Conservation (phyloP, 306 rosid species). For the Sechiopsis laciniata region DNA sequence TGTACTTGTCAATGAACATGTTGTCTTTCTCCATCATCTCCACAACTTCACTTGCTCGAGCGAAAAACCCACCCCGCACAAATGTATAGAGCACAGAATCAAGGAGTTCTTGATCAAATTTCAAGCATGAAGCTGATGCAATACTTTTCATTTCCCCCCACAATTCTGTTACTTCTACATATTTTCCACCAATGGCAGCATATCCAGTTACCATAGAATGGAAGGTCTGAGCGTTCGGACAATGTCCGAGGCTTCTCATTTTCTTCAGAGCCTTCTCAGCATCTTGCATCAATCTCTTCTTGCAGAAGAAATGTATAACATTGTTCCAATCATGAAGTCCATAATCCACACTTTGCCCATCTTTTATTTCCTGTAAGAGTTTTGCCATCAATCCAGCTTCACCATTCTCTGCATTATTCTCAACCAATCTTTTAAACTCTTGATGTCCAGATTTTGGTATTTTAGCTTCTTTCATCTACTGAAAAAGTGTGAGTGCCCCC, state of each 20-base stretch:
- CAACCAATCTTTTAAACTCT: slow-evolving; percentile 38
- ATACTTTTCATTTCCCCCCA: slow-evolving; percentile 88
- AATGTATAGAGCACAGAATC: slow-evolving; percentile 83
- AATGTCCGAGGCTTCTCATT: slow-evolving; percentile 77
- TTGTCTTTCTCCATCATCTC: slow-evolving; percentile 70
- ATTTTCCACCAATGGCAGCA: slow-evolving; percentile 82
- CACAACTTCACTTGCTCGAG: slow-evolving; percentile 78
- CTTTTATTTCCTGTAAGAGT: slow-evolving; percentile 73
- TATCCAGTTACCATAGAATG: slow-evolving; percentile 87
- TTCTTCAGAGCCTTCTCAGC: slow-evolving; percentile 73
- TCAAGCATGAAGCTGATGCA: slow-evolving; percentile 62
- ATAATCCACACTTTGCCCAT: slow-evolving; percentile 56
- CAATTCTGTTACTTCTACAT: slow-evolving; percentile 69
- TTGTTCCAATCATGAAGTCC: slow-evolving; percentile 93
- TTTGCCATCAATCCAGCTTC: slow-evolving; percentile 54
- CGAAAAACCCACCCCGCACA: slow-evolving; percentile 77
- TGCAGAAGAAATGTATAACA: slow-evolving; percentile 69
- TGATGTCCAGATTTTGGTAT: slow-evolving; percentile 50
- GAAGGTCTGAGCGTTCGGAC: slow-evolving; percentile 75
- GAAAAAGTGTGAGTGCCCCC: slow-evolving; percentile 66
- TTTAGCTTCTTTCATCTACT: slow-evolving; percentile 72
- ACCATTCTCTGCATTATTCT: slow-evolving; percentile 34
- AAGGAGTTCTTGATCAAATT: slow-evolving; percentile 86
- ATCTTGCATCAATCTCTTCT: slow-evolving; percentile 78
- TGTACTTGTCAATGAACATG: slow-evolving; percentile 78